phyloP scores from a whole-genome alignment of 306 rosid species.

The Arachis hypogaea region DNA sequence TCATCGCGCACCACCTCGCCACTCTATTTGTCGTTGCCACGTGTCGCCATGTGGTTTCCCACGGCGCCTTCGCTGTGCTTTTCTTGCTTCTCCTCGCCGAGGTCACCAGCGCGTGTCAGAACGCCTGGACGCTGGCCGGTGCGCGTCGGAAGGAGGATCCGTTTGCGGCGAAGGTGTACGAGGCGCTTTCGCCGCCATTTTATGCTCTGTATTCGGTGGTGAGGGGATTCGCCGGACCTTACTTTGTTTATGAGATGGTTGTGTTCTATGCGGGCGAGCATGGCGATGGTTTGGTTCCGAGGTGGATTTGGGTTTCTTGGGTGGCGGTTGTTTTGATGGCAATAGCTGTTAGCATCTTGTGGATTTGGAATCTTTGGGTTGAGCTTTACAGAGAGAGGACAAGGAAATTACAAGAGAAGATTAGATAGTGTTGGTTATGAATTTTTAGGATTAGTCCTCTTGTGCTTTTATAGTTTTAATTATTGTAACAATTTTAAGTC shows the following conservation, averaged over 20 bases:
- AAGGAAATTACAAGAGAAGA: conserved; percentile 58
- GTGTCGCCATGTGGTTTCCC: conserved; percentile 74
- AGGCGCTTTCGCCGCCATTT: conserved; percentile 68
- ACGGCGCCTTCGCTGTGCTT: conserved; percentile 73
- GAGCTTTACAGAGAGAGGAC: conserved; percentile 54
- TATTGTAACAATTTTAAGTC: not conserved
- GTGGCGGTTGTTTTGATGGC: conserved; percentile 66
- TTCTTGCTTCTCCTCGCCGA: conserved; percentile 75
- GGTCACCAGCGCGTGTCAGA: conserved; percentile 81
- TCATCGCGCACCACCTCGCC: conserved; percentile 84
- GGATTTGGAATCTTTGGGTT: conserved; percentile 86
- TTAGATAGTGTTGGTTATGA: conserved; percentile 41
- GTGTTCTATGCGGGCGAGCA: conserved; percentile 55
- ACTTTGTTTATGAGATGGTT: conserved; percentile 65
- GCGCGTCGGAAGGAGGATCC: conserved; percentile 51
- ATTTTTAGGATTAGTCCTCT: not conserved
- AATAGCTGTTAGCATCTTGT: conserved; percentile 76
- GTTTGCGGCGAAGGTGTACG: conserved; percentile 55
- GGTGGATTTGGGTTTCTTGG: conserved; percentile 93
- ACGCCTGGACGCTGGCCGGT: conserved; percentile 78
- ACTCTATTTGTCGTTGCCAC: conserved; percentile 88
- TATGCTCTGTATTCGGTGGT: conserved; percentile 58
- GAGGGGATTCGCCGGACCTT: conserved; percentile 75
- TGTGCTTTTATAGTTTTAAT: not conserved
- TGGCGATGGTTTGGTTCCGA: conserved; percentile 62